Conservation (phyloP, 257 asterid species). For the Plectranthus barbatus region DNA sequence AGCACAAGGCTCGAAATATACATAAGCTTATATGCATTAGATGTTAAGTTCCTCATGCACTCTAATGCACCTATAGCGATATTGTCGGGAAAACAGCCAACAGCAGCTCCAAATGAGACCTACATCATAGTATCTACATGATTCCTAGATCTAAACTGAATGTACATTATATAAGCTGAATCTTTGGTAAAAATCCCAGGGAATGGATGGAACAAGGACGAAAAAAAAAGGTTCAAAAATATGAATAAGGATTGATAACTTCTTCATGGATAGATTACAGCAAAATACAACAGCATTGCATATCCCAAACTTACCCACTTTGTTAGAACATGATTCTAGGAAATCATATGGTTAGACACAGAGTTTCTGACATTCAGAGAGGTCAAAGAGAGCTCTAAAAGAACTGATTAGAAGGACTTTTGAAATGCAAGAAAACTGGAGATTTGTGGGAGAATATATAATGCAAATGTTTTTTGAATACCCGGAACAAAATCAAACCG, state of each 20-base stretch:
- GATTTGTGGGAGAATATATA: not conserved
- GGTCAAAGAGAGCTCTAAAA: not conserved
- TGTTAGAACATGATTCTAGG: not conserved
- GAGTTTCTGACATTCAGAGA: not conserved
- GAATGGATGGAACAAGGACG: not conserved
- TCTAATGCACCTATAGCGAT: not conserved
- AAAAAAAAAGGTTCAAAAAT: not conserved
- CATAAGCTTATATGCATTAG: not conserved
- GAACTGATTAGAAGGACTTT: not conserved
- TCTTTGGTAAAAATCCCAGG: not conserved
- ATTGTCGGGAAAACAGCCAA: not conserved
- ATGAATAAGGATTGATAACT: not conserved
- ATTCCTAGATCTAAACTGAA: not conserved
- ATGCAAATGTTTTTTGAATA: not conserved
- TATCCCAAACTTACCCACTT: not conserved
- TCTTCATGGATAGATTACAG: not conserved
- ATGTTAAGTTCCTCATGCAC: not conserved
- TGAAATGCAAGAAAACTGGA: not conserved
- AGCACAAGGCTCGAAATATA: slow-evolving; percentile 1
- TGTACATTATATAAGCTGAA: not conserved
- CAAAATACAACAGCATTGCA: not conserved
- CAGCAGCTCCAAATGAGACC: not conserved
- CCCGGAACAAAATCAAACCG: not conserved
- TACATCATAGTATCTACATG: not conserved
- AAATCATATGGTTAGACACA: not conserved